Evolutionary conservation across 179 eudicot species (phyloP).

Genomic region (Actinidia arguta): DNA sequence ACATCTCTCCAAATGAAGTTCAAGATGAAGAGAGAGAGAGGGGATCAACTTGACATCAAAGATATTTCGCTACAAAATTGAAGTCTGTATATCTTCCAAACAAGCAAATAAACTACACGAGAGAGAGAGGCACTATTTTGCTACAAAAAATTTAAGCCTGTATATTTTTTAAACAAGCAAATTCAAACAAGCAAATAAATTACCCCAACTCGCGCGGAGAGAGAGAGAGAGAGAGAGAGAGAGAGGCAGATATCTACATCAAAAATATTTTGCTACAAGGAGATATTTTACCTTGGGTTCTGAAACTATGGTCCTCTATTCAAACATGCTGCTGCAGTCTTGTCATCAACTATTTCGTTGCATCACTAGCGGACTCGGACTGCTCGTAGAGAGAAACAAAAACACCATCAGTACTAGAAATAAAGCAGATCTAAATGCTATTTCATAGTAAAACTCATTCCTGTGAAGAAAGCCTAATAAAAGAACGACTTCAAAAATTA

Average conservation of each 20-base stretch:
- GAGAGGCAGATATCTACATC: not conserved
- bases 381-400: conserved; percentile 15
- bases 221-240: no score
- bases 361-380: conserved; percentile 35
- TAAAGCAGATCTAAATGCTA: not conserved
- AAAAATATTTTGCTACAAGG: not conserved
- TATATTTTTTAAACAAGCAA: not conserved
- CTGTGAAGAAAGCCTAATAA: no score
- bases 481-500: no score
- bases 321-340: not conserved
- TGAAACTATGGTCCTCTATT: not conserved
- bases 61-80: no score
- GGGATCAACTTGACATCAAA: no score
- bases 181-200: not conserved
- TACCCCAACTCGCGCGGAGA: not conserved
- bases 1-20: no score
- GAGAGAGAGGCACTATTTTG: no score
- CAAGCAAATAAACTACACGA: no score
- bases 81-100: no score
- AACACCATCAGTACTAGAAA: not conserved
- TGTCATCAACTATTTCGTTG: conserved; percentile 29
- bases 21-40: no score
- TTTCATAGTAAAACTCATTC: no score
- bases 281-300: not conserved
- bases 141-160: not conserved